Evolutionary conservation across 2,329 filamentous ascomycete species (phyloP).

Genomic region (Penicillium janthinellum): DNA sequence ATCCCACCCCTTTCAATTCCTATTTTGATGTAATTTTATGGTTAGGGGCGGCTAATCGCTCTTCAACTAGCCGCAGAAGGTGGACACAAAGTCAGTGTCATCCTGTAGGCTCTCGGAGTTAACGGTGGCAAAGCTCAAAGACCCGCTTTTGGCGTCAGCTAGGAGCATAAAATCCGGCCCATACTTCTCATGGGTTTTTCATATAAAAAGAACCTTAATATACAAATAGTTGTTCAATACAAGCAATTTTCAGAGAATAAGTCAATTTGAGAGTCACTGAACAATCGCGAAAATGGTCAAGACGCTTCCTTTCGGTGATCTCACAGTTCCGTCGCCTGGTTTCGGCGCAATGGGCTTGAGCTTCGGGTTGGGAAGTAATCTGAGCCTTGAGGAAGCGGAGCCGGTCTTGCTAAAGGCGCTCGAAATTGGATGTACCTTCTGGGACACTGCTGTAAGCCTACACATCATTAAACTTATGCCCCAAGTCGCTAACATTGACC

Average conservation of each 20-base stretch:
- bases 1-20: background rate
- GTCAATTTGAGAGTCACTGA: background rate
- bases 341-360: slow-evolving; percentile 56
- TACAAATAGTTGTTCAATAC: background rate
- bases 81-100: background rate
- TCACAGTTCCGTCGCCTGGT: slow-evolving; percentile 47
- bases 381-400: slow-evolving; percentile 50
- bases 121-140: background rate
- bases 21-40: background rate
- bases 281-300: slow-evolving; percentile 39
- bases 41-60: background rate
- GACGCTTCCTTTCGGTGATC: slow-evolving; percentile 44
- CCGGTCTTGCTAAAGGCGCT: slow-evolving; percentile 54
- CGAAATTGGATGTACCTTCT: slow-evolving; percentile 51
- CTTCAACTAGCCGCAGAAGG: background rate
- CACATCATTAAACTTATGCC: background rate
- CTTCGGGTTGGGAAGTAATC: slow-evolving; percentile 46
- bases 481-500: background rate
- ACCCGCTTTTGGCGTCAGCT: background rate
- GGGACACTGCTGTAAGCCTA: slow-evolving; percentile 48
- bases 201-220: background rate
- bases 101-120: background rate
- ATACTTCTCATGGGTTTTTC: background rate
- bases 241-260: no score
- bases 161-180: background rate